A percentile compares a stretch with the other conserved stretches of the same genome.
Evolutionary conservation across 768 basidiomycete genomes (phyloP).

Genomic region (Antrodiella citrinella): DNA sequence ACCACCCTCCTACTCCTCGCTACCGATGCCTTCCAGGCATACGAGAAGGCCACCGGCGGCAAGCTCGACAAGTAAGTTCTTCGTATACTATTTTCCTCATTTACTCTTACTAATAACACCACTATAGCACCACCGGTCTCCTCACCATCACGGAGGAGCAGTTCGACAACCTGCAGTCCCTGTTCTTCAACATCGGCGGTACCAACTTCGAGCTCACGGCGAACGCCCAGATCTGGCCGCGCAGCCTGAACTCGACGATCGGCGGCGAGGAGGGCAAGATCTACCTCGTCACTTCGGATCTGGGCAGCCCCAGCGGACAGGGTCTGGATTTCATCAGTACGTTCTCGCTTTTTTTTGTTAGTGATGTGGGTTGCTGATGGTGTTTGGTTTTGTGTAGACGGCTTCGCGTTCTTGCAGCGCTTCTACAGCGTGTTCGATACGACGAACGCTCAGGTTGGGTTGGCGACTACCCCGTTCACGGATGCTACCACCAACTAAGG

Average conservation of each 20-base stretch:
- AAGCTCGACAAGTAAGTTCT: conserved; percentile 36
- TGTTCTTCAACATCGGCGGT: conserved; percentile 48
- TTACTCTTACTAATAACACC: not conserved
- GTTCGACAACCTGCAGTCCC: conserved; percentile 38
- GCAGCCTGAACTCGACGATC: conserved; percentile 44
- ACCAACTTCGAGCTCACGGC: conserved; percentile 46
- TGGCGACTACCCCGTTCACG: conserved; percentile 27
- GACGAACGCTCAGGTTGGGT: conserved; percentile 24
- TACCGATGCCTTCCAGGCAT: conserved; percentile 49
- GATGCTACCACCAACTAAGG: conserved; percentile 23
- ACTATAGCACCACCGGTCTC: conserved; percentile 41
- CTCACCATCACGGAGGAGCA: conserved; percentile 43
- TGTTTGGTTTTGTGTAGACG: conserved; percentile 27
- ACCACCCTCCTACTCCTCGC: conserved; percentile 50
- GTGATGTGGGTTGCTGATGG: not conserved
- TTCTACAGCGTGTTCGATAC: conserved; percentile 43
- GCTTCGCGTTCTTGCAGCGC: conserved; percentile 50
- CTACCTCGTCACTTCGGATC: conserved; percentile 48
- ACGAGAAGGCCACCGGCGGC: conserved; percentile 46
- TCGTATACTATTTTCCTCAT: too few relatives aligned
- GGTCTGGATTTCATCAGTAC: conserved; percentile 61
- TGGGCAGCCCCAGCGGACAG: conserved; percentile 40
- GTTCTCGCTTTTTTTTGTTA: conserved; percentile 15
- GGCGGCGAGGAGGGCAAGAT: conserved; percentile 44
- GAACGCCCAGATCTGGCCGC: conserved; percentile 68